Conservation (phyloP, 2,329 filamentous ascomycete species). For the Sodiomyces alkalinus region DNA sequence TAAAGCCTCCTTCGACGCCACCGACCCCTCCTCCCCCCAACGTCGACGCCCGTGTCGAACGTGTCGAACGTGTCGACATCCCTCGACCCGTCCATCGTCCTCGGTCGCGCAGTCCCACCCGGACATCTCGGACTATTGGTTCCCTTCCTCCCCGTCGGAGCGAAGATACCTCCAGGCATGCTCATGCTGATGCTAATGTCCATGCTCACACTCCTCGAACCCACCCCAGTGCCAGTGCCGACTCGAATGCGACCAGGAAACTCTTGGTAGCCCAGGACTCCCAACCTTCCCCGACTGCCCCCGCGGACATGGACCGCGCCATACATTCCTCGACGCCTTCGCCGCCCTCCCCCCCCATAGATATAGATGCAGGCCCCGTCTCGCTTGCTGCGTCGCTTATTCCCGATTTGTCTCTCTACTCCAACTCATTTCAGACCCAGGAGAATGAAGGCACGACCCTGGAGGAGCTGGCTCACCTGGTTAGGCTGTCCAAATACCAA, state of each 20-base stretch:
- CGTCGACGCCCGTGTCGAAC: no score
- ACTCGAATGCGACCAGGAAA: conserved; percentile 25
- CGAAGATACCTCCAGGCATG: conserved; percentile 27
- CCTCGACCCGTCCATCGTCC: conserved; percentile 30
- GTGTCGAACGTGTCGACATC: conserved; percentile 34
- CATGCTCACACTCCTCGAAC: no score
- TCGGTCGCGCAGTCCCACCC: conserved; percentile 39
- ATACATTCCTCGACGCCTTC: no score
- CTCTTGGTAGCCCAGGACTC: conserved; percentile 32
- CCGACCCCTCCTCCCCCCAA: conserved; percentile 40
- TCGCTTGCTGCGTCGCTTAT: conserved; percentile 25
- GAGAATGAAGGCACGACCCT: conserved; percentile 54
- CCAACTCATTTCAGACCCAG: conserved; percentile 42
- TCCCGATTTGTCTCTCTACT: conserved; percentile 51
- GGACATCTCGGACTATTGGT: conserved; percentile 28
- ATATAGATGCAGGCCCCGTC: conserved; percentile 23
- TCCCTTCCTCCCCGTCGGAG: conserved; percentile 25
- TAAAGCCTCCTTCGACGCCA: conserved; percentile 35
- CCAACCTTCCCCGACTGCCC: conserved; percentile 13
- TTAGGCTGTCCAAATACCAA: conserved; percentile 66
- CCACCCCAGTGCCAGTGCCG: conserved; percentile 20
- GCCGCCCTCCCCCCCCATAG: conserved; percentile 18
- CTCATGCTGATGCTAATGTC: no score
- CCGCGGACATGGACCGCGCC: conserved; percentile 10
- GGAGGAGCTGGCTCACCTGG: conserved; percentile 63